phyloP scores from a whole-genome alignment of 257 asterid genomes.

The Solanum gandarillasii region DNA sequence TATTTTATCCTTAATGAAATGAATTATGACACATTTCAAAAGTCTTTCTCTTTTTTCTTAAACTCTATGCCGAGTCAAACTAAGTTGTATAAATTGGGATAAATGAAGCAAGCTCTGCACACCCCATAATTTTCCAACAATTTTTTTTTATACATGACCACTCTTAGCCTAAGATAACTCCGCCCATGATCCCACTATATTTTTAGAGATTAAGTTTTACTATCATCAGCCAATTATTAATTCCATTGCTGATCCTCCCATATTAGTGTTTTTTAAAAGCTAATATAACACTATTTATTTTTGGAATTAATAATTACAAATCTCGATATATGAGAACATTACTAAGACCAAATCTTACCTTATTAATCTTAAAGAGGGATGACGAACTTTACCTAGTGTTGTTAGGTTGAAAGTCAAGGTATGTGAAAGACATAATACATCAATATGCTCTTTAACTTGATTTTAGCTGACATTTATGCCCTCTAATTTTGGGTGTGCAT shows the following conservation, averaged over 20 bases:
- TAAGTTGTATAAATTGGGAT: fast-evolving
- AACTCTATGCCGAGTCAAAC: no score
- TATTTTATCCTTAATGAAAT: no score
- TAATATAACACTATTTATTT: neutral
- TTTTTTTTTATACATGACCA: no score
- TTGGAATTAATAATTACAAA: neutral
- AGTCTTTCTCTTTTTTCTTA: no score
- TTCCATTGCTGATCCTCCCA: neutral
- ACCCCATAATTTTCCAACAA: no score
- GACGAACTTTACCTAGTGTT: neutral
- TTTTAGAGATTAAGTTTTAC: neutral
- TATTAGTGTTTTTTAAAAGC: neutral
- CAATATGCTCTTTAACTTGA: no score
- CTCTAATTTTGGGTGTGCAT: no score
- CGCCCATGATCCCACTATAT: neutral
- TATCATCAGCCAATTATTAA: neutral
- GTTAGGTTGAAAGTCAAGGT: neutral
- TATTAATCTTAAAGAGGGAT: neutral
- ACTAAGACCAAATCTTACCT: neutral
- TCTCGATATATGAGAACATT: neutral
- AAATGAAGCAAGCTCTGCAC: neutral
- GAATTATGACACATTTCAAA: no score
- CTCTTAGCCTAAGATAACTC: neutral
- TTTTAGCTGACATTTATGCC: no score
- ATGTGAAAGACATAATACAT: neutral